Percentiles rank a stretch among this genome's conserved stretches.
Conservation (phyloP, 2,329 filamentous ascomycete genomes). For the Whalleya microplaca region DNA sequence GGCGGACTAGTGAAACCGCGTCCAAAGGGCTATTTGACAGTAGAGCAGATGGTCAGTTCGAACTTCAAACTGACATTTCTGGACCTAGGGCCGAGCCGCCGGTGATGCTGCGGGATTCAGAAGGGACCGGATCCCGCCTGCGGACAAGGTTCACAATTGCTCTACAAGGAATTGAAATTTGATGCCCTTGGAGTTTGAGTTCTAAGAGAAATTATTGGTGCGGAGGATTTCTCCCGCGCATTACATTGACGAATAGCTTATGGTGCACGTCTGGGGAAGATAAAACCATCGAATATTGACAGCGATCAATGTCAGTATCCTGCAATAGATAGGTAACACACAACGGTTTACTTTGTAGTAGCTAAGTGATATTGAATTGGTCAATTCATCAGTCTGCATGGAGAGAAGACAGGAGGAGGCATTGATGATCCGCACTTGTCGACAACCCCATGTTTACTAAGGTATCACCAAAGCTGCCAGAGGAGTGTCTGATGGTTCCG, state of each 20-base stretch:
- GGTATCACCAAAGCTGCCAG: too few relatives aligned
- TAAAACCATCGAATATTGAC: conserved; percentile 13
- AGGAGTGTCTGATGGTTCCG: too few relatives aligned
- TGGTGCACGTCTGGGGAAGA: conserved; percentile 12
- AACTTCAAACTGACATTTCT: conserved; percentile 10
- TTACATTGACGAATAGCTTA: conserved; percentile 14
- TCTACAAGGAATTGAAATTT: conserved; percentile 13
- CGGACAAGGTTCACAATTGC: conserved; percentile 5
- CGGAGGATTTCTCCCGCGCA: conserved; percentile 24
- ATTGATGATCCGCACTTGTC: background rate
- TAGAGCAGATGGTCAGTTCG: conserved; percentile 1
- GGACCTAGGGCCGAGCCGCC: conserved; percentile 18
- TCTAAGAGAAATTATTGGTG: conserved; percentile 15
- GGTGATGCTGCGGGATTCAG: too few relatives aligned
- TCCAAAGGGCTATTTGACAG: background rate
- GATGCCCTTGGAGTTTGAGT: conserved; percentile 8
- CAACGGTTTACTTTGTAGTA: background rate
- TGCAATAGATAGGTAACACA: background rate
- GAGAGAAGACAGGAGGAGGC: background rate
- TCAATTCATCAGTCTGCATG: background rate
- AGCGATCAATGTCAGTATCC: conserved; percentile 2
- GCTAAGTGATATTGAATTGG: conserved; percentile 8
- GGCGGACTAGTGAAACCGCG: background rate
- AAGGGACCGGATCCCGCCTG: background rate
- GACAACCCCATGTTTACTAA: background rate